Conservation (phyloP, 1,284 basidiomycete species). For the Paramarasmius palmivorus region DNA sequence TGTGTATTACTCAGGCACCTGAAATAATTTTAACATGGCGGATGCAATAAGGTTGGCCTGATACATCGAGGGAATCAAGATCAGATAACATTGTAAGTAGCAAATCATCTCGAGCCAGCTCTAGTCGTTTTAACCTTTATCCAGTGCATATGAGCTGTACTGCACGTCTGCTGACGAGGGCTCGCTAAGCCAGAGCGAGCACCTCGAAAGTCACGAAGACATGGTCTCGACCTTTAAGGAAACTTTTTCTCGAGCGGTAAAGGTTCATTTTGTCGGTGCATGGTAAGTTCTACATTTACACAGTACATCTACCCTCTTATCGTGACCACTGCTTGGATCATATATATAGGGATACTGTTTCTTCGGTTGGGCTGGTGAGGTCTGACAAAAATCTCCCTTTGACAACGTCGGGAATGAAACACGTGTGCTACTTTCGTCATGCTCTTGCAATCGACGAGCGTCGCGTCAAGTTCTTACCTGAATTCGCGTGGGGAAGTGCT, state of each 20-base stretch:
- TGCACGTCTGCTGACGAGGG: constrained; percentile 3
- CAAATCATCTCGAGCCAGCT: background rate
- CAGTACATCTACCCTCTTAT: background rate
- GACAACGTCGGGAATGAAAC: constrained; percentile 20
- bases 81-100: constrained; percentile 35
- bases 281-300: constrained; percentile 26
- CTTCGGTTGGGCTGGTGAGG: constrained; percentile 24
- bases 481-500: constrained; percentile 19
- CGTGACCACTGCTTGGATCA: background rate
- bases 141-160: constrained; percentile 33
- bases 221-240: constrained; percentile 22
- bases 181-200: background rate
- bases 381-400: constrained; percentile 15
- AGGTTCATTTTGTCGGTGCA: constrained; percentile 37
- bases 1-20: background rate
- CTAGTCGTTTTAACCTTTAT: background rate
- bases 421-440: constrained; percentile 29
- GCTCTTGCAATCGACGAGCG: constrained; percentile 36
- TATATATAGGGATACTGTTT: constrained; percentile 27
- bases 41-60: constrained; percentile 28
- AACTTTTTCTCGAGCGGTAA: constrained; percentile 25
- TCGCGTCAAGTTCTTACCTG: constrained; percentile 37
- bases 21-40: no score
- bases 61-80: constrained; percentile 32
- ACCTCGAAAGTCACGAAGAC: background rate